Percentiles rank a stretch among this genome's conserved stretches.
Conservation (phyloP, 2,329 filamentous ascomycete species). For the Fusarium nelsonii region DNA sequence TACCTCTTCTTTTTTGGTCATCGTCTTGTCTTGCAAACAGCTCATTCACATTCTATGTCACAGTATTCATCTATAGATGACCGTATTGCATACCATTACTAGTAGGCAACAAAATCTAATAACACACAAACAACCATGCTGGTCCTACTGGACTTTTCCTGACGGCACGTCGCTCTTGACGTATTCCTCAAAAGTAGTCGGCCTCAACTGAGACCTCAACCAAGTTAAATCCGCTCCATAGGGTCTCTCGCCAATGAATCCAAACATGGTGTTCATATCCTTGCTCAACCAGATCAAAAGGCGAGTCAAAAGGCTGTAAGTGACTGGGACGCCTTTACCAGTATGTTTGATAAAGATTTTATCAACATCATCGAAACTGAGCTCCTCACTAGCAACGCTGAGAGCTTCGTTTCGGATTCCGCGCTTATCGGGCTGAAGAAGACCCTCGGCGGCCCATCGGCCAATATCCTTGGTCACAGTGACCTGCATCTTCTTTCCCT, state of each 20-base stretch:
- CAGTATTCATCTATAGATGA: no score
- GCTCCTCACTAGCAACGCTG: conserved; percentile 44
- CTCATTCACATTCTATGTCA: no score
- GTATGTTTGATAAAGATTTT: conserved; percentile 37
- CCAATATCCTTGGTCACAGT: conserved; percentile 46
- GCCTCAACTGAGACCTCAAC: conserved; percentile 35
- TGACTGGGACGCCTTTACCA: conserved; percentile 40
- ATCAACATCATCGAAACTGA: conserved; percentile 41
- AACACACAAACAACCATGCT: neutral
- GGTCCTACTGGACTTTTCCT: neutral
- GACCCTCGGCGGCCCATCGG: conserved; percentile 40
- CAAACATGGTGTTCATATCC: conserved; percentile 43
- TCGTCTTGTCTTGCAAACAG: no score
- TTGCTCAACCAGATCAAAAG: conserved; percentile 43
- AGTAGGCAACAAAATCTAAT: neutral
- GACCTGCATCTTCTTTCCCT: conserved; percentile 45
- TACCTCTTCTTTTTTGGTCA: neutral
- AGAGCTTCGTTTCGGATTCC: conserved; percentile 43
- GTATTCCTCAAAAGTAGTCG: conserved; percentile 44
- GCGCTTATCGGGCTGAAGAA: conserved; percentile 31
- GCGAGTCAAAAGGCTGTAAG: conserved; percentile 35
- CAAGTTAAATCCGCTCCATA: conserved; percentile 43
- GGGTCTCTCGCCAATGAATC: conserved; percentile 36
- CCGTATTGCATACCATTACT: neutral
- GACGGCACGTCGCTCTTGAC: conserved; percentile 25